These are phyloP conservation scores for Dictyostelium intermedium DNA, from an alignment of 78 protist genomes.

Conservation along the genomic window DNA sequence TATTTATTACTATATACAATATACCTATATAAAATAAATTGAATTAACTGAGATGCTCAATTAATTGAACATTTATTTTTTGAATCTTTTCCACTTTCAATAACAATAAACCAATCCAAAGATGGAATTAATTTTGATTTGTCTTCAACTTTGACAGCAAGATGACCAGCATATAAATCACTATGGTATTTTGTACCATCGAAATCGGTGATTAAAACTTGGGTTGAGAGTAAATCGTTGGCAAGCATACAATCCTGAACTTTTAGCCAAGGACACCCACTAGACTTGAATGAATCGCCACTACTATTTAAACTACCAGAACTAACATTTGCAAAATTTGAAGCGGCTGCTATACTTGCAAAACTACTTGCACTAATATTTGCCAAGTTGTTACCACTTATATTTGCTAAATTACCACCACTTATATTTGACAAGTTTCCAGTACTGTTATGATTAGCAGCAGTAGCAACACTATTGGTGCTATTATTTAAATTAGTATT, in stretches of 20 bases:
- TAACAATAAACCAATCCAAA: neutral
- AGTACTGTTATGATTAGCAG: neutral
- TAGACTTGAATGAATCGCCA: neutral
- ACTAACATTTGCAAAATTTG: neutral
- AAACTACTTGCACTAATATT: neutral
- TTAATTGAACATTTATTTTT: neutral
- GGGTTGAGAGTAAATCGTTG: neutral
- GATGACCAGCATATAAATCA: slow-evolving; percentile 7
- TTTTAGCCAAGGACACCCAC: neutral
- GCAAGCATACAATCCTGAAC: neutral
- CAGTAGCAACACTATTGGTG: neutral
- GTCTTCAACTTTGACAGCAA: neutral
- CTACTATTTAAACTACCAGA: neutral
- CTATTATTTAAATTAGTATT: neutral
- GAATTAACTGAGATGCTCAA: neutral
- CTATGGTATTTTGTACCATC: neutral
- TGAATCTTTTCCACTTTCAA: neutral
- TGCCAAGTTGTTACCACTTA: neutral
- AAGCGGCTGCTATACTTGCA: neutral
- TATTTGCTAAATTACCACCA: neutral
- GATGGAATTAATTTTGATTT: neutral
- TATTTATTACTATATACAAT: too few species aligned
- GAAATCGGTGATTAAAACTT: neutral
- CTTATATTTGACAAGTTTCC: neutral
- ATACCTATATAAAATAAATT: too few species aligned